Evolutionary conservation across 2,329 filamentous ascomycete genomes (phyloP).

Genomic region (Diaporthe aspalathi): DNA sequence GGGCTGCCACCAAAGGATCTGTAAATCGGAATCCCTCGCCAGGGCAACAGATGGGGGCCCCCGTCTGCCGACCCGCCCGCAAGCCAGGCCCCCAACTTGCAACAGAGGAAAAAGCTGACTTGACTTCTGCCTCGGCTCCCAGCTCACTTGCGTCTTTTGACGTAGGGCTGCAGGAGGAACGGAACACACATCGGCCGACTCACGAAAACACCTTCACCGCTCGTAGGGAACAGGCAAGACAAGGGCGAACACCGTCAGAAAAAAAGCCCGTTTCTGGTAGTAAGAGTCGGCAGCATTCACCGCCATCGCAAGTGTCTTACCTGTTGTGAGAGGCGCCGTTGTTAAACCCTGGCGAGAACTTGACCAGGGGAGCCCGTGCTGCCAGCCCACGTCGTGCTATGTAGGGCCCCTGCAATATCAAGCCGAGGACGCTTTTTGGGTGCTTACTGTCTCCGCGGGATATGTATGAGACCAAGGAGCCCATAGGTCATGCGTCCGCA

Average conservation of each 20-base stretch:
- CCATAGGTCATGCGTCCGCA: not conserved
- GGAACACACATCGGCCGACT: slow-evolving; percentile 20
- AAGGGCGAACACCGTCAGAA: slow-evolving; percentile 6
- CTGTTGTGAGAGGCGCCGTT: slow-evolving; percentile 3
- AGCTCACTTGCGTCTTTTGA: slow-evolving; percentile 15
- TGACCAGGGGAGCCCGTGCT: slow-evolving; percentile 9
- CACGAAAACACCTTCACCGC: slow-evolving; percentile 22
- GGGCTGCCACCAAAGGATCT: slow-evolving; percentile 12
- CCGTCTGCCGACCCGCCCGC: slow-evolving; percentile 15
- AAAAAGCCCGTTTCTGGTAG: not conserved
- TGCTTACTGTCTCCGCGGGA: slow-evolving; percentile 9
- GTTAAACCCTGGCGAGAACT: slow-evolving; percentile 20
- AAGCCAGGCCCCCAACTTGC: not conserved
- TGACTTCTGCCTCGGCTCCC: slow-evolving; percentile 9
- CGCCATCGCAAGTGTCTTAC: slow-evolving; percentile 11
- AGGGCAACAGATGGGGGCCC: slow-evolving; percentile 14
- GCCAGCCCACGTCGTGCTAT: not conserved
- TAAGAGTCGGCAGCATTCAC: slow-evolving; percentile 11
- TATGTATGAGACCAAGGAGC: not conserved
- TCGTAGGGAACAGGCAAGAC: not conserved
- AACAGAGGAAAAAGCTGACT: not conserved
- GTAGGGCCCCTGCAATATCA: slow-evolving; percentile 14
- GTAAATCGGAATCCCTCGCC: slow-evolving; percentile 11
- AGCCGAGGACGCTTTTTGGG: slow-evolving; percentile 13
- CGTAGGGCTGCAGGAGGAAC: slow-evolving; percentile 26